Evolutionary conservation across 2,329 filamentous ascomycete species (phyloP).

Genomic region (Xylaria sp.): DNA sequence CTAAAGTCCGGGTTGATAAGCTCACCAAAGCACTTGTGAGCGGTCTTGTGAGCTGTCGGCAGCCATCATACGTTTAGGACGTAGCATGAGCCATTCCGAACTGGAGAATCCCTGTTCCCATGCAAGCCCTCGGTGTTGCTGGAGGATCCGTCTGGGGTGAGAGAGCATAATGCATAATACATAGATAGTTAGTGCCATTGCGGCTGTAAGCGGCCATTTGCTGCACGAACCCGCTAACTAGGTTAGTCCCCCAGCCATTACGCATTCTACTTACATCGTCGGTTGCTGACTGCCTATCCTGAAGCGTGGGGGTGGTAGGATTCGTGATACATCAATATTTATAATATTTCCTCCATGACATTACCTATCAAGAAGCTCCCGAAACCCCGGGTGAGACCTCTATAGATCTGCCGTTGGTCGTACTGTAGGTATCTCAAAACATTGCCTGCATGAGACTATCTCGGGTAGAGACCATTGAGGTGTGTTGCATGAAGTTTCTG

Average conservation of each 20-base stretch:
- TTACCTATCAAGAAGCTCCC: slow-evolving; percentile 7
- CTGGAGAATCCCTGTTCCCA: slow-evolving; percentile 33
- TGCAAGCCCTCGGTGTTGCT: slow-evolving; percentile 19
- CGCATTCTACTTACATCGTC: slow-evolving; percentile 5
- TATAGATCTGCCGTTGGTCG: not conserved
- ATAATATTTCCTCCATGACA: not conserved
- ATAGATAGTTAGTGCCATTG: too few species aligned
- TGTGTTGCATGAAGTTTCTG: not conserved
- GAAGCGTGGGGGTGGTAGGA: slow-evolving; percentile 24
- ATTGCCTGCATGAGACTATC: not conserved
- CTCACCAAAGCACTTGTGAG: slow-evolving; percentile 22
- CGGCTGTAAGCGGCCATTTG: slow-evolving; percentile 10
- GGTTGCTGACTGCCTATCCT: not conserved
- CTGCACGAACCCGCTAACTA: slow-evolving; percentile 9
- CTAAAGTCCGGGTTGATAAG: slow-evolving; percentile 25
- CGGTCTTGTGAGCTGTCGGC: slow-evolving; percentile 4
- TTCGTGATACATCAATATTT: slow-evolving; percentile 11
- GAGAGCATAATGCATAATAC: slow-evolving; percentile 4
- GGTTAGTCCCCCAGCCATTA: slow-evolving; percentile 1
- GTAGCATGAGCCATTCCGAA: slow-evolving; percentile 8
- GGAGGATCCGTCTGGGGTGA: slow-evolving; percentile 11
- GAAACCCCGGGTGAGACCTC: not conserved
- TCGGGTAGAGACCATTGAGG: not conserved
- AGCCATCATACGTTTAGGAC: slow-evolving; percentile 20
- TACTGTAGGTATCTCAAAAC: not conserved